Evolutionary conservation across 257 asterid genomes (phyloP), one percentile per base, ranked within the genome.

Genomic region (Perilla frutescens): DNA sequence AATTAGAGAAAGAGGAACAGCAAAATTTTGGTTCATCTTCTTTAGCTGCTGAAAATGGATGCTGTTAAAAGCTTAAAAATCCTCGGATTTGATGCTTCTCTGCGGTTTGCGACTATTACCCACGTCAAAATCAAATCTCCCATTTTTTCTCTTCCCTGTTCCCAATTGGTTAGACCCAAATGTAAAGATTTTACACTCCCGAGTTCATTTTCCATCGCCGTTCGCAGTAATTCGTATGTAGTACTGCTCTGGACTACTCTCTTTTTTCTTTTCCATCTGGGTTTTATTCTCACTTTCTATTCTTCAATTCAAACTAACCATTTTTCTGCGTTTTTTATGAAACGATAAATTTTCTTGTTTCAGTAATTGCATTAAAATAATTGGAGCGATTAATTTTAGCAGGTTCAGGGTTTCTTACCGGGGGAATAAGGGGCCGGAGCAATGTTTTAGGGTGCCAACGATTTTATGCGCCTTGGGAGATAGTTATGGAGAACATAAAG

Each of bases 391-490:
- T 71, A 12, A 36, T 76, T 60, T 69, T 65, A 68, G 72, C 84
- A 90, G 97, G 84, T 72, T 81, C 76, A 58, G 80, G 74, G 53
- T 82, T 79, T 81, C 67, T 79, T 67, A 73, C 71, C 75, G 74
- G 59, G 62, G 75, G 64, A 76, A 64, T 45, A 79, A 57, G 70
- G 71, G 72, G 36, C 55, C 53, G 50, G 76, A 61, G 62, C 79
- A 70, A 71, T 64, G 76, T 62, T 48, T 67, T 75, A 36, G 73
- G 65, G 71, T 68, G 68, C 85, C 89, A 5, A 59, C 69, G 76
- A 63, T 87, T 74, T 81, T 83, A 43, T 90, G 91, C 81, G 72
- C 71, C 71, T 76, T 77, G 73, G 89, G 72, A 79, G 87, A 83
- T 71, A 57, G 34, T 71, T 58, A 74, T 70, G 91, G 77, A 70